phyloP scores from a whole-genome alignment of 169 alveolate genomes.

The Fabrea salina region DNA sequence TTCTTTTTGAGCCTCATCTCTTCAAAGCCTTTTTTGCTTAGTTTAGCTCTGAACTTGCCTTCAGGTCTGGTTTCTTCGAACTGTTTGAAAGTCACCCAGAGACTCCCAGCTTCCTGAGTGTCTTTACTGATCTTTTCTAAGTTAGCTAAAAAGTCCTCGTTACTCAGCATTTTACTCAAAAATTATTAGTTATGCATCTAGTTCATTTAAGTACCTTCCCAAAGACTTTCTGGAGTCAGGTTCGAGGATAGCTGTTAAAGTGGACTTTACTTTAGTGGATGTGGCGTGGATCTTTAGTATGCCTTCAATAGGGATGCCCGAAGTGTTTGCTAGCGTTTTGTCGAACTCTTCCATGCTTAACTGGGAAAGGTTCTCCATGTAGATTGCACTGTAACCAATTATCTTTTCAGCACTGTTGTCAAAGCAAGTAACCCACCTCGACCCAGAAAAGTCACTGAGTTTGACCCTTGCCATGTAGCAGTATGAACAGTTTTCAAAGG shows the following conservation, averaged over 20 bases:
- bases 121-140: background rate
- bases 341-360: too few relatives aligned
- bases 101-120: background rate
- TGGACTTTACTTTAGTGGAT: too few relatives aligned
- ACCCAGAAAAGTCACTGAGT: background rate
- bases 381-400: too few relatives aligned
- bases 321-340: too few relatives aligned
- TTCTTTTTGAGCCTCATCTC: background rate
- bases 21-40: background rate
- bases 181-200: too few relatives aligned
- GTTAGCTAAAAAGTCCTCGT: background rate
- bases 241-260: too few relatives aligned
- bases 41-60: background rate
- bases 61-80: background rate
- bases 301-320: too few relatives aligned
- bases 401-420: background rate
- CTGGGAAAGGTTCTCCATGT: too few relatives aligned
- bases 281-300: too few relatives aligned
- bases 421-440: conserved; percentile 10
- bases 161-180: too few relatives aligned
- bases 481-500: background rate
- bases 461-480: background rate
- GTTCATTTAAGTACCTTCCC: too few relatives aligned
- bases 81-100: conserved; percentile 18
- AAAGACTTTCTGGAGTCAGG: too few relatives aligned